Evolutionary conservation across 306 rosid species (phyloP), one percentile per base, ranked within the genome.

Genomic region (Astragalus membranaceus): DNA sequence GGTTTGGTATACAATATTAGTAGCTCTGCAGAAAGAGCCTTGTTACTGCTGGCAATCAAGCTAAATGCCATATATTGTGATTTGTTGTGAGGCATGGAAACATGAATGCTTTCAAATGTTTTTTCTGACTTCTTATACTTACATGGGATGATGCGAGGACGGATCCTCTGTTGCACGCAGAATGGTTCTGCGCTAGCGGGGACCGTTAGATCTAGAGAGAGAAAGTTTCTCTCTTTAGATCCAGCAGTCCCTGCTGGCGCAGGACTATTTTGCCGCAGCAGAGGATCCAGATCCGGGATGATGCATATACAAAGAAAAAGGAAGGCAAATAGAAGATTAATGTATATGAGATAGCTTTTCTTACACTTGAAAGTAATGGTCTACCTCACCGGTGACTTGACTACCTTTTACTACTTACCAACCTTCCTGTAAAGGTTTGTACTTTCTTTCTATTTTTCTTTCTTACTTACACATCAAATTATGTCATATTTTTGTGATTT

Each of bases 301-400:
- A 11, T 42, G 48, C 13, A 20, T 47, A 55, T 7, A 16, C 7
- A 29, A 16, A 50, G 61, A 72, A 37, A 37, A 49, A 56, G 29
- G 8, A 52, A 50, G 70, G n/a, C 33, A 58, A 3, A 14, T 12
- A 41, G 64, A 54, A 51, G 62, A 16, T 32, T 47, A 8, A 51
- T 10, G 23, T 36, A 16, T 61, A 26, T 3, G 55, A 55, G 47
- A 69, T 77, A 33, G 48, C 43, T 15, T 64, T 48, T 57, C 55
- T 70, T 72, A 23, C 62, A 49, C 51, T 39, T 78, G 64, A 78
- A 65, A 29, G 10, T 48, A 50, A 49, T 50, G 42, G 47, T 78
- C 5, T 65, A 41, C 58, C 20, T 72, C 78, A 49, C 36, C 51
- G 54, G 47, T 72, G 47, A 50, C 48, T 48, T 72, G 75, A 17